Percentiles rank a stretch among this genome's conserved stretches.
Conservation (phyloP, 148 eudicot species). For the Chenopodium berlandieri region DNA sequence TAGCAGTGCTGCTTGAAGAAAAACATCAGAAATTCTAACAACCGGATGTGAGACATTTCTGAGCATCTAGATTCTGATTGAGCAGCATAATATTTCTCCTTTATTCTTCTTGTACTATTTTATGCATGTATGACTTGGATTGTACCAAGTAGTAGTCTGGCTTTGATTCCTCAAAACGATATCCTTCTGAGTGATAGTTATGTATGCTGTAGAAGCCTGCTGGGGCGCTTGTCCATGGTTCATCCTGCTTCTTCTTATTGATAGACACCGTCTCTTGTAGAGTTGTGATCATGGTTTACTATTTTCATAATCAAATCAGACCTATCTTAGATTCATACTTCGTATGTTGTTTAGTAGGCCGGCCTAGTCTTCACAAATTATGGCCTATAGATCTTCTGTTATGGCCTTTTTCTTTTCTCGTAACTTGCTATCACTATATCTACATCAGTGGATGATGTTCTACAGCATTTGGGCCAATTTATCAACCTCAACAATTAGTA, state of each 20-base stretch:
- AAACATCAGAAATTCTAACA: not conserved
- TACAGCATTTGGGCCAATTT: not conserved
- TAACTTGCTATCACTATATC: not conserved
- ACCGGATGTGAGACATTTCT: not conserved
- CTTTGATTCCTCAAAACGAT: not conserved
- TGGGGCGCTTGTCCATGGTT: not conserved
- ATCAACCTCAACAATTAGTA: too few relatives aligned
- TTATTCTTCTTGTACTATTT: not conserved
- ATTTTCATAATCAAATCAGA: not conserved
- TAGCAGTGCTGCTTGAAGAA: slow-evolving; percentile 47
- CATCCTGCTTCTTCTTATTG: not conserved
- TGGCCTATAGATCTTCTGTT: too few relatives aligned
- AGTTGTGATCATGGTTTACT: not conserved
- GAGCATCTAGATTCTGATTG: not conserved
- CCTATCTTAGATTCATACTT: too few relatives aligned
- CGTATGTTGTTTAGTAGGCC: not conserved
- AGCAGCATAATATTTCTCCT: not conserved
- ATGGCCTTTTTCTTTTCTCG: not conserved
- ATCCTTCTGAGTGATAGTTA: not conserved
- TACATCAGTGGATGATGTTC: not conserved
- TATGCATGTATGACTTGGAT: slow-evolving; percentile 6
- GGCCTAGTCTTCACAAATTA: too few relatives aligned
- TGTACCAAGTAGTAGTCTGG: not conserved
- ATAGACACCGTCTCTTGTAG: not conserved
- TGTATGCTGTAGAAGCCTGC: not conserved